Base-by-base conservation (phyloP, 352 stramenopile genomes). In the Peronospora tabacina region DNA sequence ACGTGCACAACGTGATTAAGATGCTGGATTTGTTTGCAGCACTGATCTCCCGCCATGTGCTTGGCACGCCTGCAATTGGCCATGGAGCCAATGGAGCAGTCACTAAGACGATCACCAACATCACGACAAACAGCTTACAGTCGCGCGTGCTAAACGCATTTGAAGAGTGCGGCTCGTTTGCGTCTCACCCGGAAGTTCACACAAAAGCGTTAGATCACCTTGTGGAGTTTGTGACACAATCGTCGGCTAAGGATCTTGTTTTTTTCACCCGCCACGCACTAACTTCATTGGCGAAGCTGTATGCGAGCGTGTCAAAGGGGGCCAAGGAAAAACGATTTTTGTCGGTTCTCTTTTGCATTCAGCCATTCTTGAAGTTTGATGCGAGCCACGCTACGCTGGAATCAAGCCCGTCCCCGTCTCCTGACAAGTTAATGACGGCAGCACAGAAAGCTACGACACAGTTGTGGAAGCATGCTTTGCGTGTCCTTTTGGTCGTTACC, bases 211-310 rank as follows among this genome's bases (percentile, higher is more conserved):
- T 93, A n/a, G 74, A 82, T 38, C 82, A 93, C 24, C 56, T 90
- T 7, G 68, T 87, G 17, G 52, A 42, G 17, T 93, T 87, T 26
- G 74, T 93, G 11, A 58, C 39, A 0, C 38, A 66, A 19, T 78
- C 82, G 5, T 56, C 56, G 1, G 48, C 57, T 11, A 59, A 70
- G 32, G 58, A 82, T 13, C 49, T 88, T 9, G 75, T 86, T 22
- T 90, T 91, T 58, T 85, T 93, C 44, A 88, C 79, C 7, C 72
- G 80, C 8, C 82, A 93, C 33, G 70, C 78, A 8, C 62, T 93
- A 9, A 81, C 72, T 22, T 78, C 79, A 5, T 61, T 93, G 12
- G 82, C 74, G 0, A 90, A 90, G 53, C 45, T 90, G 44, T 89
- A 86, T 33, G 82, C 74, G 11, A 83, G 69, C 19, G 71, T 90